Evolutionary conservation across 192 early-diverging fungal species (phyloP), one percentile per base, ranked within the genome.

Genomic region (Thamnidium elegans): DNA sequence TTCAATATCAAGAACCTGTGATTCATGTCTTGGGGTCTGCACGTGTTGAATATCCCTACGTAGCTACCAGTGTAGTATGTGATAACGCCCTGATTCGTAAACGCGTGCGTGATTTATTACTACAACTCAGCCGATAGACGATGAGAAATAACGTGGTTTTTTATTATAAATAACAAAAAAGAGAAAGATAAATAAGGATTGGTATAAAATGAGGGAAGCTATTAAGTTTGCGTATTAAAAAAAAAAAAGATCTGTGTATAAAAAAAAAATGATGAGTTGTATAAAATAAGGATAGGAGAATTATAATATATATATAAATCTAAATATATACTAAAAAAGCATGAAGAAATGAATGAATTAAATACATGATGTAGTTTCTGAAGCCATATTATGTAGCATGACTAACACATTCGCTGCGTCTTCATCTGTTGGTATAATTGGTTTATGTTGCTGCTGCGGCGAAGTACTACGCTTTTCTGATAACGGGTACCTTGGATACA

Each of bases 11-110:
- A 9, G 54, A 46, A 34, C n/a, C 66, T 34, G 55, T 68, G 23
- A 65, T 83, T 21, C 74, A 78, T 26, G 74, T 83, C 20, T 46
- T 77, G 64, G 62, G 61, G 14, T 63, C 66, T 55, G 79, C 74
- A 21, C 70, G 65, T 69, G 63, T 83, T n/a, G 65, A 61, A 20
- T 71, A 79, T 3, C 81, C 81, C 7, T 83, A 83, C 44, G 42
- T 72, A 4, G 44, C 74, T 11, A 58, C 65, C 15, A 66, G 77
- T 34, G 67, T 83, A 36, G 65, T 73, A 7, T 80, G 81, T 54
- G 55, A 66, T n/a, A 83, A 75, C 48, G 62, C 26, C 15, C 73
- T 83, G 31, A 68, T 83, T 20, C 67, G 62, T 8, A 68, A 77
- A 51, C 68, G 81, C 54, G 74, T 83, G 62, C 73, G 71, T 59